Evolutionary conservation across 148 eudicot species (phyloP), one percentile per base, ranked within the genome.

Genomic region (Camellia japonica): DNA sequence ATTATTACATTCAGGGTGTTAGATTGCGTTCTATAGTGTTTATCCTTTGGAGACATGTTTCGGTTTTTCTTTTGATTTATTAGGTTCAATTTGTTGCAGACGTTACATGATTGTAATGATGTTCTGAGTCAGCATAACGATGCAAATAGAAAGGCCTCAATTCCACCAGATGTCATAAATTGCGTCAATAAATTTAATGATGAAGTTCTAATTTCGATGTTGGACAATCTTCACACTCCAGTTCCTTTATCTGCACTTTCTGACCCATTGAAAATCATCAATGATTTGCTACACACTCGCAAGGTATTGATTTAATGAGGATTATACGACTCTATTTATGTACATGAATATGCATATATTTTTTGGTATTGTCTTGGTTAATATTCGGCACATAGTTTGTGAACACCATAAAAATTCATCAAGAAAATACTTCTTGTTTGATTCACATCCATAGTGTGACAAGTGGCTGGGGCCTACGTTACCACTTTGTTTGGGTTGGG

Each of bases 231-330:
- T 81, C 99, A 90, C 82, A 91, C 98, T 64, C 78, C 90, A 51
- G 97, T 90, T 59, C 91, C 88, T 79, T 81, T 93, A 71, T 87
- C 93, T 83, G 91, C 93, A 44, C 88, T 96, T 79, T 92, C 99
- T 71, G 99, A 96, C 30, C 99, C 99, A 43, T 86, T 96, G 85
- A 96, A 90, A 83, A 84, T 84, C 75, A 88, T 90, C 79, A 96
- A 96, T 81, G 99, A 96, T 86, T 91, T 96, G 73, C 80, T 96
- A 56, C 95, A 96, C 83, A 96, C 99, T 42, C 92, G 93, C 20
- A 92, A 93, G 98, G 99, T 96, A 90, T 44, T 77, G 74, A 13
- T 70, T 83, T 59, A 5, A 63, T 46, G 49, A 23, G 63, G 23
- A 49, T 72, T 54, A 72, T n/a, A 52, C 5, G n/a, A 6, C 6